Percentiles rank a stretch among this genome's conserved stretches.
Conservation (phyloP, 108 stramenopile species). For the Cyclostephanos tholiformis region DNA sequence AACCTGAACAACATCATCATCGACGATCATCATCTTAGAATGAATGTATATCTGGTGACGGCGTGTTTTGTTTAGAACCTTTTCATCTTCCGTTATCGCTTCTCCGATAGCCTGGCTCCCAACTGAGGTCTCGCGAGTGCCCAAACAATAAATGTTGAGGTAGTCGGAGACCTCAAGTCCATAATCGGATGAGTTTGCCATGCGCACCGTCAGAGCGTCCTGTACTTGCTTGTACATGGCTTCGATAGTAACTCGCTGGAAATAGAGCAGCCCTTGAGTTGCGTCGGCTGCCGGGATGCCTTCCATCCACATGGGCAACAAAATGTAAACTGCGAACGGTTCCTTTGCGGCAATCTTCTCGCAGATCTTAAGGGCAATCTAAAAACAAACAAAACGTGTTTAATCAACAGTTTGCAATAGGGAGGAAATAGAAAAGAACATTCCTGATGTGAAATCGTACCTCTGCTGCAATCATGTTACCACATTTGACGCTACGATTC, state of each 20-base stretch:
- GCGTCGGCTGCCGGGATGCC: slow-evolving; percentile 52
- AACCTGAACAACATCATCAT: slow-evolving; percentile 64
- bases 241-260: slow-evolving; percentile 54
- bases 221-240: slow-evolving; percentile 54
- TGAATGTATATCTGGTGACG: slow-evolving; percentile 69
- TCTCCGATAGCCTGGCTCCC: slow-evolving; percentile 41
- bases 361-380: slow-evolving; percentile 60
- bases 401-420: neutral
- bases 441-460: slow-evolving; percentile 4
- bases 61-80: slow-evolving; percentile 39
- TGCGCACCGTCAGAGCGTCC: slow-evolving; percentile 28
- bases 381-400: neutral
- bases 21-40: slow-evolving; percentile 74
- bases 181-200: slow-evolving; percentile 38
- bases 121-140: slow-evolving; percentile 39
- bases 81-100: slow-evolving; percentile 42
- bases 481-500: slow-evolving; percentile 45
- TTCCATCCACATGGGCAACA: slow-evolving; percentile 66
- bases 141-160: slow-evolving; percentile 55
- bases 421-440: neutral
- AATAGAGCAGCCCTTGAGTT: slow-evolving; percentile 54
- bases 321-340: slow-evolving; percentile 65
- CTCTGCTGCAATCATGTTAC: slow-evolving; percentile 66
- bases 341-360: slow-evolving; percentile 60
- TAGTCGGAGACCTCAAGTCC: slow-evolving; percentile 54